Evolutionary conservation across 2,329 filamentous ascomycete species (phyloP), one percentile per base, ranked within the genome.

Genomic region (Pseudopithomyces maydicus): DNA sequence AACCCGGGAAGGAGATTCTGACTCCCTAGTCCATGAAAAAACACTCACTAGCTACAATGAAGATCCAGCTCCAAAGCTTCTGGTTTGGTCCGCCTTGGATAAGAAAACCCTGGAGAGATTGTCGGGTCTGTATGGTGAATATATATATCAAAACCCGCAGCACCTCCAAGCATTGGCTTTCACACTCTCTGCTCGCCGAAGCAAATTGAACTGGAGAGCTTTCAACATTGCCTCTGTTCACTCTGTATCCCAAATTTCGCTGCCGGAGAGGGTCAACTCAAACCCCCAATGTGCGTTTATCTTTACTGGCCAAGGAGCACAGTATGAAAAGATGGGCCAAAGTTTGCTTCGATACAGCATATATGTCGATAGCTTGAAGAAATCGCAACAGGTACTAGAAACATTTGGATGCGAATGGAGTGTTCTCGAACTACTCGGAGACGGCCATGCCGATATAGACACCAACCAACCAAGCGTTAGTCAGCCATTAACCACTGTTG

Each of bases 231-330:
- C 26, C 7, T 7, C 29, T 10, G n/a, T 15, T 4, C 7, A 17
- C 3, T 15, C 38, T 5, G 38, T 17, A 4, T 17, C 17, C 14
- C 12, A 38, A 11, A 17, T 41, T 10, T 41, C 38, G 38, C 11
- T 14, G 11, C 35, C 15, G 11, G 15, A 36, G 15, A 36, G 14
- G 35, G 35, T 14, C 35, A 36, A 38, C 15, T 2, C 29, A n/a
- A 32, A 23, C 41, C 19, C 17, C 12, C 51, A 11, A 49, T 41
- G 19, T 22, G 58, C 11, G 23, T 54, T 56, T 32, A 42, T 65
- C 6, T 67, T 64, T 52, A 67, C 60, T 1, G 64, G 64, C 7
- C 64, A 67, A 48, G 64, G 64, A 17, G 64, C 61, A 2, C 61
- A 65, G 29, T 67, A 58, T 51, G 14, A 17, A 17, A 29, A 22